Conservation (phyloP, 1,139 yeast species). For the Suhomyces kunorum region DNA sequence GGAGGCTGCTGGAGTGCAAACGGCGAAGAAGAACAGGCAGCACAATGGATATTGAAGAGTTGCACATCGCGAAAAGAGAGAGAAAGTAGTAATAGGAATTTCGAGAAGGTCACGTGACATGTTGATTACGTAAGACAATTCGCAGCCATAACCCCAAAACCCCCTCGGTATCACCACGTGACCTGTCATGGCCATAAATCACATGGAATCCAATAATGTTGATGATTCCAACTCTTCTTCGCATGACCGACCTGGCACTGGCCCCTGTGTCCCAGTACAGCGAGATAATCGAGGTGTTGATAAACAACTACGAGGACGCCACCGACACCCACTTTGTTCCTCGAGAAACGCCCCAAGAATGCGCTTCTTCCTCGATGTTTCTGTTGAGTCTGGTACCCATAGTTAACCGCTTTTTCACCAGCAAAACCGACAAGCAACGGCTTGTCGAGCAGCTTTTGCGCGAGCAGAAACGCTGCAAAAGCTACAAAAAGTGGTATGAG, state of each 20-base stretch:
- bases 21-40: slow-evolving; percentile 3
- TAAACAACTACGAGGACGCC: slow-evolving; percentile 6
- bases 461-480: slow-evolving; percentile 59
- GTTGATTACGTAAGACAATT: background rate
- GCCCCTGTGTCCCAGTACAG: background rate
- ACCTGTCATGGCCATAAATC: background rate
- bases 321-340: background rate
- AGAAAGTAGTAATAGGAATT: background rate
- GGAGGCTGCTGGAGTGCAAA: slow-evolving; percentile 5
- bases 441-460: slow-evolving; percentile 36
- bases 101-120: background rate
- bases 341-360: background rate
- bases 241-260: background rate
- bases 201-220: background rate
- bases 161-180: background rate
- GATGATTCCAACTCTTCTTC: background rate
- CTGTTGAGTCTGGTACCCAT: slow-evolving; percentile 27
- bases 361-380: background rate
- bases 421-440: slow-evolving; percentile 29
- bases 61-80: slow-evolving; percentile 3
- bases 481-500: slow-evolving; percentile 71
- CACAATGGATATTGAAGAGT: too few species aligned
- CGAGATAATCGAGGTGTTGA: slow-evolving; percentile 9
- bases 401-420: slow-evolving; percentile 29
- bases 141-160: background rate